These are phyloP conservation scores for Aspergillus diversus DNA, from an alignment of 495 filamentous ascomycete species.

Conservation along the genomic window DNA sequence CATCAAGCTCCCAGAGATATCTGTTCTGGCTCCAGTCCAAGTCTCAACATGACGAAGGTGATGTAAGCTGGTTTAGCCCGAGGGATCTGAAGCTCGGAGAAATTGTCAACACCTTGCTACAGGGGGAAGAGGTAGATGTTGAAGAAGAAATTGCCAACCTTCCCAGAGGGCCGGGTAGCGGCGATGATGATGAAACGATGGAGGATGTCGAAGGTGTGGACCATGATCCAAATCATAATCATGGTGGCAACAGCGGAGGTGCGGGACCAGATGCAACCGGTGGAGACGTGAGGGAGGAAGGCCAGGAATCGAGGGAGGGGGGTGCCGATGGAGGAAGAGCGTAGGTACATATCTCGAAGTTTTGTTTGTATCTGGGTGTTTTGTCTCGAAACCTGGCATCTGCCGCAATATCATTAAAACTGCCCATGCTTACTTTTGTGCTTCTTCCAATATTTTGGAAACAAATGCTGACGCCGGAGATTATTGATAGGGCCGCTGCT, in stretches of 20 bases:
- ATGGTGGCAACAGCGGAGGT: conserved; percentile 68
- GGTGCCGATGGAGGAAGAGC: conserved; percentile 96
- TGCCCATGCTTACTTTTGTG: conserved; percentile 13
- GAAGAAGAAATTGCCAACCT: conserved; percentile 72
- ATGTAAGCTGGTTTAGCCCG: conserved; percentile 76
- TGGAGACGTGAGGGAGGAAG: conserved; percentile 88
- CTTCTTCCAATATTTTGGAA: not conserved
- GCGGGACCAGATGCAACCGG: conserved; percentile 86
- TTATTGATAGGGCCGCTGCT: conserved; percentile 41
- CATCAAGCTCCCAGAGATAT: conserved; percentile 86
- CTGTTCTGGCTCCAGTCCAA: conserved; percentile 97
- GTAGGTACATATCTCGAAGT: conserved; percentile 77
- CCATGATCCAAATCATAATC: conserved; percentile 59
- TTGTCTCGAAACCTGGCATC: conserved; percentile 5
- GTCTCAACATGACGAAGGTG: conserved; percentile 72
- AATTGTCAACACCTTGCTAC: conserved; percentile 79
- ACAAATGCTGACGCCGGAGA: conserved; percentile 18
- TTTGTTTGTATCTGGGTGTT: conserved; percentile 18
- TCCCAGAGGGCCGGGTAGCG: conserved; percentile 50
- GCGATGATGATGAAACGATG: conserved; percentile 78
- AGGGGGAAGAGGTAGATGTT: conserved; percentile 89
- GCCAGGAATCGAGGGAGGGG: conserved; percentile 82
- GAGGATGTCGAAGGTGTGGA: conserved; percentile 73
- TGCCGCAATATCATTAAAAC: conserved; percentile 13
- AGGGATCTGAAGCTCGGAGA: conserved; percentile 80